These are phyloP conservation scores for Sporobolomyces roseus DNA, from an alignment of 768 basidiomycete genomes.

Conservation along the genomic window DNA sequence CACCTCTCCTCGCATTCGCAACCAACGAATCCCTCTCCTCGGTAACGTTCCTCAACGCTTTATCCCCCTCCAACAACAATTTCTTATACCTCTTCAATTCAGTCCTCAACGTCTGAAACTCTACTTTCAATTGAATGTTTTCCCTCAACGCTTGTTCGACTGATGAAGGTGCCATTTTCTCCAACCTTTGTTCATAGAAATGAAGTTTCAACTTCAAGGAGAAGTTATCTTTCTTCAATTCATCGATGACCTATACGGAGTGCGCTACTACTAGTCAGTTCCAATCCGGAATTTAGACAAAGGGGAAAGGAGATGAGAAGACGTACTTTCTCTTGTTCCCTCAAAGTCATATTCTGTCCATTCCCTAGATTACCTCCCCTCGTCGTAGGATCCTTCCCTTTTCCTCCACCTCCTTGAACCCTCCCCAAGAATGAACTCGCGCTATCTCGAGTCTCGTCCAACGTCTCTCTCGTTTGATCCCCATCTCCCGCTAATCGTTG, in stretches of 20 bases:
- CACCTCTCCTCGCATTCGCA: neutral
- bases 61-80: constrained; percentile 39
- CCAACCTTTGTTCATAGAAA: constrained; percentile 87
- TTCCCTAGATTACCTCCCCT: neutral
- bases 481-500: neutral
- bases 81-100: constrained; percentile 46
- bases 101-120: constrained; percentile 45
- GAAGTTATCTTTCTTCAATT: constrained; percentile 94
- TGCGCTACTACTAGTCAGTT: neutral
- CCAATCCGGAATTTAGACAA: constrained; percentile 9
- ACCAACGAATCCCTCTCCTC: constrained; percentile 30
- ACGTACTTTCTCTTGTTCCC: constrained; percentile 92
- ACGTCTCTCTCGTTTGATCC: neutral
- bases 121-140: constrained; percentile 60
- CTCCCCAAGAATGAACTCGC: no score
- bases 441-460: no score
- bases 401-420: neutral
- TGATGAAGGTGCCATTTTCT: constrained; percentile 69
- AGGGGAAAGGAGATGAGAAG: neutral
- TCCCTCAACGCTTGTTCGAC: constrained; percentile 75
- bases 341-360: constrained; percentile 62
- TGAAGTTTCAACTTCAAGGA: constrained; percentile 92
- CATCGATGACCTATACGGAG: constrained; percentile 76
- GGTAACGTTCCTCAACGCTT: constrained; percentile 34
- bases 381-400: neutral